Percentiles rank a stretch among this genome's conserved stretches.
Conservation (phyloP, 2,329 filamentous ascomycete genomes). For the Decorospora gaudefroyi region DNA sequence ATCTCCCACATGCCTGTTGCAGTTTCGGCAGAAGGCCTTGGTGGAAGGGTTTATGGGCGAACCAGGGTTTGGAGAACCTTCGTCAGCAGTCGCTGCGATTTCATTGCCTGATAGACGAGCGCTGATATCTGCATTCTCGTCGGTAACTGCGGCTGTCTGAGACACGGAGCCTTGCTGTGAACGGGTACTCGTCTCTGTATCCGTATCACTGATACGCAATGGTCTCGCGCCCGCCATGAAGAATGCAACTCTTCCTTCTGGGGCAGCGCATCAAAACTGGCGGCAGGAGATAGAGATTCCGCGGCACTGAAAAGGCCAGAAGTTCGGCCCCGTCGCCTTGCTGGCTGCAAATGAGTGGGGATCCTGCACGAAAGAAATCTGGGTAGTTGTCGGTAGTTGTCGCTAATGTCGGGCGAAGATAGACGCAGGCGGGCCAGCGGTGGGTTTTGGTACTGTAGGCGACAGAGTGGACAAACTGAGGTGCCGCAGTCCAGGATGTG, state of each 20-base stretch:
- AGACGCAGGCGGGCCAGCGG: neutral
- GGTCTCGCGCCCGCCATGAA: conserved; percentile 2
- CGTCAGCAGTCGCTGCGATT: conserved; percentile 18
- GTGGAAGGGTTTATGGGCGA: conserved; percentile 28
- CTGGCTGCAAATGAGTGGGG: conserved; percentile 5
- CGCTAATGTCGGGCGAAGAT: neutral
- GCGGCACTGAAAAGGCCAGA: neutral
- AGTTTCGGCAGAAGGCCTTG: conserved; percentile 38
- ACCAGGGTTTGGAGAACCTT: conserved; percentile 17
- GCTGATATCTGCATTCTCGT: conserved; percentile 7
- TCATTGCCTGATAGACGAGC: conserved; percentile 7
- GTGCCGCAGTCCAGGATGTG: neutral
- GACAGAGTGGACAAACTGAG: neutral
- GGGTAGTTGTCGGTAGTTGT: conserved; percentile 1
- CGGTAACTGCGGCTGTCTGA: conserved; percentile 11
- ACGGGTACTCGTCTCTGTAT: conserved; percentile 10
- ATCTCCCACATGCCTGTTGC: conserved; percentile 36
- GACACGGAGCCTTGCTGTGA: conserved; percentile 17
- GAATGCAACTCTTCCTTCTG: neutral
- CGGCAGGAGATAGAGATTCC: conserved; percentile 5
- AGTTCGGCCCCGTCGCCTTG: neutral
- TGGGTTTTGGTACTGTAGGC: conserved; percentile 2
- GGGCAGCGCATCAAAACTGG: conserved; percentile 6
- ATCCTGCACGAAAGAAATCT: conserved; percentile 5
- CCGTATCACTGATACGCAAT: conserved; percentile 5